Percentiles rank a stretch among this genome's conserved stretches.
Conservation (phyloP, 306 rosid genomes). For the Medicago lupulina region DNA sequence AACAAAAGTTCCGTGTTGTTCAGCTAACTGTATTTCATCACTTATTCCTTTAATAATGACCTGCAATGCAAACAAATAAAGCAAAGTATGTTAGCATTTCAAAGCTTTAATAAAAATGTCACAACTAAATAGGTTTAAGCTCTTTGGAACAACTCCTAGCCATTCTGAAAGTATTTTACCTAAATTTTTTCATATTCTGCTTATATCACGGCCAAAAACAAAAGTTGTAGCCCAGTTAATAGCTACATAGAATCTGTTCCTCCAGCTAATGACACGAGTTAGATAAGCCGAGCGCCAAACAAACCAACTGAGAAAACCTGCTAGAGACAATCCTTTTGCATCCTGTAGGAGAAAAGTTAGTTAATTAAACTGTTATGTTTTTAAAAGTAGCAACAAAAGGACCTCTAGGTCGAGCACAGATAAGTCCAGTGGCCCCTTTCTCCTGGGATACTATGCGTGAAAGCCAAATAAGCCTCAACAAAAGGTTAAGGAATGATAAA, state of each 20-base stretch:
- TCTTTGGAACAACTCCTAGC: too few species aligned
- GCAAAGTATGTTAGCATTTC: conserved; percentile 17
- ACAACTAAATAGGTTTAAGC: too few species aligned
- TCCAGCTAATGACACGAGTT: conserved; percentile 94
- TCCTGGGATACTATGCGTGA: neutral
- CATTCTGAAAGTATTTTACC: conserved; percentile 23
- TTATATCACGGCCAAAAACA: conserved; percentile 91
- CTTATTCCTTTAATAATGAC: conserved; percentile 19
- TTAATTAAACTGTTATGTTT: conserved; percentile 31
- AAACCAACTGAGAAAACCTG: conserved; percentile 90
- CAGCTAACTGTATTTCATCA: conserved; percentile 14
- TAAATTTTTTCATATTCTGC: conserved; percentile 65
- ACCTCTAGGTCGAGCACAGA: neutral
- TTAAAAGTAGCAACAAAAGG: conserved; percentile 3
- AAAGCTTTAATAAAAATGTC: neutral
- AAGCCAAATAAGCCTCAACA: neutral
- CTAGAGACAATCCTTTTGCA: conserved; percentile 74
- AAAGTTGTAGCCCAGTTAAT: conserved; percentile 93
- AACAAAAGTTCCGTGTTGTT: conserved; percentile 32
- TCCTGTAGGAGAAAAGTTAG: conserved; percentile 55
- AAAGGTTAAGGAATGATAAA: neutral
- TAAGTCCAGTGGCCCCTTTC: neutral
- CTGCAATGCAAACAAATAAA: conserved; percentile 35
- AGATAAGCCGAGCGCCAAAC: conserved; percentile 90
- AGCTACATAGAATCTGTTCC: conserved; percentile 92